Base-by-base conservation (phyloP, 352 stramenopile species). In the Pythium brassicae region DNA sequence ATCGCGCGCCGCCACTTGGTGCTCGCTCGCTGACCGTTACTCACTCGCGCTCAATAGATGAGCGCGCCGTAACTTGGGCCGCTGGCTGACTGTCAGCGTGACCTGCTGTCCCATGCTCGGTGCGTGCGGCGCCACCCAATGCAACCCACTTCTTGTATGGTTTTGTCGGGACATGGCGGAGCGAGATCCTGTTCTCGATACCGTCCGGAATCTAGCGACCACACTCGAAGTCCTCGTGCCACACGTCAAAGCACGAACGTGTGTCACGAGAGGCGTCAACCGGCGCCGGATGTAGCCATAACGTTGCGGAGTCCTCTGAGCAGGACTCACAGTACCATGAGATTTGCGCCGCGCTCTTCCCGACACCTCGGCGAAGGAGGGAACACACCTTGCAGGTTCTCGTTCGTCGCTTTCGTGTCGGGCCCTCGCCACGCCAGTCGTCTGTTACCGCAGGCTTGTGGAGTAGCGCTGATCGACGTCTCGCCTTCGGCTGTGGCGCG, bases 191-290 rank as follows among this genome's bases (percentile, higher is more conserved):
- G 29, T 35, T 35, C 29, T 4, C 5, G 9, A 35, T 35, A 9
- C 29, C 4, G 29, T 35, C n/a, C 9, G 42, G 42, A 26, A 26
- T 25, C 42, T 25, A 23, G 7, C 12, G 10, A 4, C 42, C 42
- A 47, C 42, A 25, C 19, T 27, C 42, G 8, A 47, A 47, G n/a
- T 47, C 19, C 42, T 47, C 42, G 42, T 47, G 42, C 42, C 42
- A 47, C 6, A 47, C 42, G 3, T 47, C n/a, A 25, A 47, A 47
- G 42, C 42, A 47, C 8, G 42, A 5, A 3, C 22, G 42, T 8
- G 19, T 47, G 19, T 47, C 42, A 5, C 2, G 19, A 9, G 29
- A 4, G 42, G 12, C 10, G 6, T 4, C 4, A 19, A 25, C 19
- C 42, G 26, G 4, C 5, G 29, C 4, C 29, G 4, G 4, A 9